Base-by-base conservation (phyloP, 2,329 filamentous ascomycete species). In the Colletotrichum ledebouriae region DNA sequence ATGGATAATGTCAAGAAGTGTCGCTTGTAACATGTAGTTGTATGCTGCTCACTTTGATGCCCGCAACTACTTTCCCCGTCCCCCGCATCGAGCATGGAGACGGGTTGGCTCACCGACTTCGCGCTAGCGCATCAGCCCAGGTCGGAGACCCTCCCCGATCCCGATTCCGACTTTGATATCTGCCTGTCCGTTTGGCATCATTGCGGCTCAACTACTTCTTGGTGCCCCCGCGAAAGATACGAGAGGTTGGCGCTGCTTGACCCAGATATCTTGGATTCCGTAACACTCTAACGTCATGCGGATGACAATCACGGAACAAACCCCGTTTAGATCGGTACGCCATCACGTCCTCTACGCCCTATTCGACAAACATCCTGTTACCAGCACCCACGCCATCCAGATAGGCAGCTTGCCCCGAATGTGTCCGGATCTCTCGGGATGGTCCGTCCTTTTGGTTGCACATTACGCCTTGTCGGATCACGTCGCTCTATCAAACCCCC, bases 101-200 rank as follows among this genome's bases (percentile, higher is more conserved):
- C 61, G 65, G 61, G 20, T 59, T 50, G 22, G 17, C 22, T 34
- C 41, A 49, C 65, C 65, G 65, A 68, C 25, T 0, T 22, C 22
- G 22, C 22, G 22, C 22, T 22, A 22, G 22, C 22, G 22, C 3
- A 22, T 22, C 22, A 25, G 22, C 17, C 15, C 20, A 46, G 9
- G 52, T 55, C 52, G 52, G 52, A 41, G 55, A 2, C 33, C 57
- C 12, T 55, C 59, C 41, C 65, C 65, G 65, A 68, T 68, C 55
- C 65, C 65, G 60, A 65, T 22, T 20, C 34, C 39, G 34, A 44
- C 44, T 49, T 59, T 58, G 52, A 52, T 37, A 33, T 52, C 34
- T 53, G 34, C 47, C 44, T 47, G 49, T 52, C 29, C 41, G 44
- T 9, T 7, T 55, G 17, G 20, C 41, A 29, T 39, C 22, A 6